A percentile compares a stretch with the other conserved stretches of the same genome.
Conservation (phyloP, 768 basidiomycete genomes). For the Russula ochroleuca region DNA sequence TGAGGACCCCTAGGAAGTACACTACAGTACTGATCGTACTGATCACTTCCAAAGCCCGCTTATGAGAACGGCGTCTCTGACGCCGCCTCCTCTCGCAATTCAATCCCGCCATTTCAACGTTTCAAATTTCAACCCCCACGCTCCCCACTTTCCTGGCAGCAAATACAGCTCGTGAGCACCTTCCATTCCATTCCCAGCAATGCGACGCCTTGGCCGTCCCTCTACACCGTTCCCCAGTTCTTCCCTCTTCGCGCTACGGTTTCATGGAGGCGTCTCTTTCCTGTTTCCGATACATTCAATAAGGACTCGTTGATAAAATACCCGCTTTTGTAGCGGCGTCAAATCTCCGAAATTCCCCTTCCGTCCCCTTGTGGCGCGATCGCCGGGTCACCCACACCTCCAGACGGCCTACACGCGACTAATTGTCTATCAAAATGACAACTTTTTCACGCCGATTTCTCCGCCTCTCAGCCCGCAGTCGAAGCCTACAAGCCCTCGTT, state of each 20-base stretch:
- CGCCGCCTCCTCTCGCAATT: not conserved
- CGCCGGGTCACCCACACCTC: not conserved
- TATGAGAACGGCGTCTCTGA: not conserved
- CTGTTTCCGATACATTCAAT: not conserved
- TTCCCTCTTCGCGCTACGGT: not conserved
- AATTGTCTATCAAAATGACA: not conserved
- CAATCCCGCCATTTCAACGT: too few relatives aligned
- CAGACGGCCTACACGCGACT: not conserved
- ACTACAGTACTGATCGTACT: too few relatives aligned
- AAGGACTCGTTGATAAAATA: not conserved
- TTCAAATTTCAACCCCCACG: too few relatives aligned
- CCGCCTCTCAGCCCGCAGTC: slow-evolving; percentile 6
- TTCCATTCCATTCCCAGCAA: slow-evolving; percentile 4
- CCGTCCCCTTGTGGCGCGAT: not conserved
- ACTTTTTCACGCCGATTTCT: not conserved
- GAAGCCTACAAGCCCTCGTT: slow-evolving; percentile 5
- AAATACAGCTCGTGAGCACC: not conserved
- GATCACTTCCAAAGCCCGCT: slow-evolving; percentile 5
- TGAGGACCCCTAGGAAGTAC: too few relatives aligned
- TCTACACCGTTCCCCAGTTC: slow-evolving; percentile 5
- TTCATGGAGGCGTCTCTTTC: not conserved
- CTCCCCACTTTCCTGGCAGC: not conserved
- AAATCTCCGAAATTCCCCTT: not conserved
- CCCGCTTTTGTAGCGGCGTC: not conserved
- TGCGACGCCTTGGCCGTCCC: slow-evolving; percentile 6